Evolutionary conservation across 805 yeast genomes (phyloP).

Genomic region (Dipodascus albidus): DNA sequence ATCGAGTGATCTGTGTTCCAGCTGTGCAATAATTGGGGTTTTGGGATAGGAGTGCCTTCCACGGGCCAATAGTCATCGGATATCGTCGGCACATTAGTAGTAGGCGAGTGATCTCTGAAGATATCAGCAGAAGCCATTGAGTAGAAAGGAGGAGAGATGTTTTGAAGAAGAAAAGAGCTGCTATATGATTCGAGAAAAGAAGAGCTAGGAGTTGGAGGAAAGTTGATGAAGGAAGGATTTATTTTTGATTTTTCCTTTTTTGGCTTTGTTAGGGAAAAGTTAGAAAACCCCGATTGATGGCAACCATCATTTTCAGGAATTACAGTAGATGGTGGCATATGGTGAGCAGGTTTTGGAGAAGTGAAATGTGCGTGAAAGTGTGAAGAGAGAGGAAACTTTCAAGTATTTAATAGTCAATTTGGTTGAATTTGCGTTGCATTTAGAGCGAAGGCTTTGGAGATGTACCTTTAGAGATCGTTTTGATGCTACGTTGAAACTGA

Average conservation of each 20-base stretch:
- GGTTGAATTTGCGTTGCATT: too few relatives aligned
- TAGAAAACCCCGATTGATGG: neutral
- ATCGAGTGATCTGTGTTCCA: conserved; percentile 72
- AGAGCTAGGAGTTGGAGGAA: neutral
- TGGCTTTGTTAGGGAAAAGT: neutral
- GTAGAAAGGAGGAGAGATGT: conserved; percentile 1
- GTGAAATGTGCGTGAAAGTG: neutral
- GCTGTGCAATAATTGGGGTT: conserved; percentile 39
- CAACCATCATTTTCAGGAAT: neutral
- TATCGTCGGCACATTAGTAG: conserved; percentile 3
- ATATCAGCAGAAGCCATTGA: conserved; percentile 5
- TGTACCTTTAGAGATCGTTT: too few relatives aligned
- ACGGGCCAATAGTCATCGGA: conserved; percentile 5
- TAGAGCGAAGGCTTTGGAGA: too few relatives aligned
- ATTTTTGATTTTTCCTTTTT: neutral
- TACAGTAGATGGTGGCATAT: neutral
- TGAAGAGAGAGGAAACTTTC: too few relatives aligned
- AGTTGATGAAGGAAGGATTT: neutral
- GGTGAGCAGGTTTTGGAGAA: neutral
- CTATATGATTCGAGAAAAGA: neutral
- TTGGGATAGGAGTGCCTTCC: conserved; percentile 3
- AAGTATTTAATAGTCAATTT: too few relatives aligned
- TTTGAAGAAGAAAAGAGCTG: neutral
- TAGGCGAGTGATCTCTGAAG: conserved; percentile 5
- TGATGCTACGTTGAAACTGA: too few relatives aligned